Conservation (phyloP, 2,329 filamentous ascomycete genomes). For the Talaromyces sp. region DNA sequence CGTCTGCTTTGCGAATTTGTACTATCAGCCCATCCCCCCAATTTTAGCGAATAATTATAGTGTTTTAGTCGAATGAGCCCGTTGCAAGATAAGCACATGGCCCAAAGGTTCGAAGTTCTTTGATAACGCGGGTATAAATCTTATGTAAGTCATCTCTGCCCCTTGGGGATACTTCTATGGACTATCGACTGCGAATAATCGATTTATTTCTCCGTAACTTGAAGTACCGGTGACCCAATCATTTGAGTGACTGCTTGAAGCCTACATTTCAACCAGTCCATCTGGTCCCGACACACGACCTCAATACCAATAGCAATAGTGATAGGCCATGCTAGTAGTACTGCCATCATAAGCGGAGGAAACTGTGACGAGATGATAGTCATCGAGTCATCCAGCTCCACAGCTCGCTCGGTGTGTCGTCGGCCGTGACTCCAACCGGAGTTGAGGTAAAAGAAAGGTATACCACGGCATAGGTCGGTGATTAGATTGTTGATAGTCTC, state of each 20-base stretch:
- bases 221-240: neutral
- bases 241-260: neutral
- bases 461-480: slow-evolving; percentile 4
- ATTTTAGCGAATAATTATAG: neutral
- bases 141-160: too few relatives aligned
- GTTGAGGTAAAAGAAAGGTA: neutral
- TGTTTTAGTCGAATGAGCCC: neutral
- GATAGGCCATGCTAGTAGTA: slow-evolving; percentile 19
- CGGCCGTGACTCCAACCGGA: neutral
- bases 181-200: neutral
- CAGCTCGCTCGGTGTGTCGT: neutral
- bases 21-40: neutral
- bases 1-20: neutral
- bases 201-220: neutral
- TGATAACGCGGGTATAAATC: too few relatives aligned
- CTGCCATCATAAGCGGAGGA: slow-evolving; percentile 11
- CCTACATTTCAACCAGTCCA: slow-evolving; percentile 12
- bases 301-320: slow-evolving; percentile 15
- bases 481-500: neutral
- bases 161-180: too few relatives aligned
- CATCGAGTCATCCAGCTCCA: neutral
- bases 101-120: too few relatives aligned
- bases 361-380: neutral
- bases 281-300: slow-evolving; percentile 1
- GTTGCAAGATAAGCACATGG: too few relatives aligned